Evolutionary conservation across 2,329 filamentous ascomycete species (phyloP), one percentile per base, ranked within the genome.

Genomic region (Aplosporella prunicola): DNA sequence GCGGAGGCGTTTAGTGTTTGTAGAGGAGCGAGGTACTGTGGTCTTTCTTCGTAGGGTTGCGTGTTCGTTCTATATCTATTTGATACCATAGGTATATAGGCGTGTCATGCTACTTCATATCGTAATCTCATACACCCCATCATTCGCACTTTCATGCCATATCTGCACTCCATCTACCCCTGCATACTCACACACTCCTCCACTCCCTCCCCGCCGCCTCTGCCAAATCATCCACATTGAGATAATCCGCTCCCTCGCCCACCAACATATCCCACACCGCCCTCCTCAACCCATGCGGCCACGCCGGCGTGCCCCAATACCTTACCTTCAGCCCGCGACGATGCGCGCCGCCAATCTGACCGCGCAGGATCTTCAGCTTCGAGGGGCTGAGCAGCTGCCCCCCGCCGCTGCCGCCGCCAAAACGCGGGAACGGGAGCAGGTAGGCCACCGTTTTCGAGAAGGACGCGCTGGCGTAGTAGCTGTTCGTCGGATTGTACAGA

Each of bases 391-490:
- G 58, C 22, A 20, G 24, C 20, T 29, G 32, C 5, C 25, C 17
- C n/a, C 26, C 27, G n/a, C 32, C 32, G 34, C 52, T 56, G 2
- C 76, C 80, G n/a, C n/a, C n/a, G n/a, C n/a, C n/a, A n/a, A n/a
- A n/a, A n/a, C n/a, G n/a, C n/a, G n/a, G n/a, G n/a, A n/a, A n/a
- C n/a, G n/a, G n/a, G n/a, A n/a, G n/a, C n/a, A n/a, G n/a, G n/a
- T n/a, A n/a, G n/a, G n/a, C n/a, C 10, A 84, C 63, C 1, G 68
- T 53, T 3, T 55, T 50, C 13, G 55, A 58, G 50, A 83, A 78
- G 11, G 72, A 68, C 3, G 69, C 67, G 32, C 72, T 78, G 13
- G 79, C 76, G 54, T 82, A 84, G 57, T 76, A 78, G 3, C 76
- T 80, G 53, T 81, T 84, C 13, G 60, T 58, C 4, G 75, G 79